Evolutionary conservation across 1,284 basidiomycete genomes (phyloP), one percentile per base, ranked within the genome.

Genomic region (Trichosporon asahii): DNA sequence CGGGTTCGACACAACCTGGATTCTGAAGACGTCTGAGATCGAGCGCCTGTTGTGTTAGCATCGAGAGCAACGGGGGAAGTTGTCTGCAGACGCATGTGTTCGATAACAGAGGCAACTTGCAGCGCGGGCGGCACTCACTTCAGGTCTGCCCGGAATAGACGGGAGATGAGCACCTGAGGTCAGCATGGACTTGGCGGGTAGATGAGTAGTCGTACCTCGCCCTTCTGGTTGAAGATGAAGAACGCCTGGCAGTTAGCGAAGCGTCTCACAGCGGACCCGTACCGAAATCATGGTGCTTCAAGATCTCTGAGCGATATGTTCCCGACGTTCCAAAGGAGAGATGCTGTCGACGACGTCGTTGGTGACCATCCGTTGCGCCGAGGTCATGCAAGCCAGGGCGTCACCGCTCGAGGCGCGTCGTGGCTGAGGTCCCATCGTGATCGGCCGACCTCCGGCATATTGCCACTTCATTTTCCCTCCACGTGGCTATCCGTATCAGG

Each of bases 141-240:
- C 85, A 97, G 89, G 84, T 98, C 95, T 70, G 94, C 90, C 67
- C 95, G 88, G 84, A 95, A 97, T 27, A 98, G 86, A 73, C 95
- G 87, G 63, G 94, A 96, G 80, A 97, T 97, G 77, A 98, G 88
- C 77, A 97, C 93, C 93, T 96, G 35, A 31, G 9, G 57, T 66
- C 29, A 67, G 70, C 33, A 40, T 25, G 11, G 21, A 44, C 21
- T 15, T 27, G 35, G 53, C 21, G 18, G 35, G 33, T 29, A 23
- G 53, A n/a, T 37, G 31, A 9, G 64, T 63, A 44, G 71, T 74
- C 88, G 70, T 76, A 94, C 93, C 88, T 98, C 95, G 80, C 95
- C 95, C 84, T 97, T 97, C 84, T 94, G 93, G 80, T 96, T 98
- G 87, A 97, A 97, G 74, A 97, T 93, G 85, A 98, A 98, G 89